These are phyloP conservation scores for Trichocladium uniseriatum DNA, from an alignment of 495 filamentous ascomycete species.

Conservation along the genomic window DNA sequence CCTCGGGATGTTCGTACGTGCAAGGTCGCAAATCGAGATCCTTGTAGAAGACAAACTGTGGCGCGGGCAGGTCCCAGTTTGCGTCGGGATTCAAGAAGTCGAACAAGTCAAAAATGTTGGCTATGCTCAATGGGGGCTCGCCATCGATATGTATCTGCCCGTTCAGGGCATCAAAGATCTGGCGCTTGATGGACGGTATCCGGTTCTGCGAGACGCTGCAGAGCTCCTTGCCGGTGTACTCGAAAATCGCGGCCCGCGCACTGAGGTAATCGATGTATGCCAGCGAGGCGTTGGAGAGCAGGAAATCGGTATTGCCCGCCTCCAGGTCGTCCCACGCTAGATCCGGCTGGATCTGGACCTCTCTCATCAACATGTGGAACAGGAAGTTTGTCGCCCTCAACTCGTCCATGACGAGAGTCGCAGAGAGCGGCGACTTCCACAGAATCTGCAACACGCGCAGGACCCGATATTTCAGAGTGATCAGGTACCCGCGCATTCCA, in stretches of 20 bases:
- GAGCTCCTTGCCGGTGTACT: conserved; percentile 78
- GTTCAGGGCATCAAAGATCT: conserved; percentile 68
- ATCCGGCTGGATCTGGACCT: conserved; percentile 52
- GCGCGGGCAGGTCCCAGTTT: conserved; percentile 35
- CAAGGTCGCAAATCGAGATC: conserved; percentile 56
- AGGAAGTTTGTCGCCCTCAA: conserved; percentile 68
- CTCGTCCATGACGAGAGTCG: conserved; percentile 60
- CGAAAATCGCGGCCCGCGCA: conserved; percentile 62
- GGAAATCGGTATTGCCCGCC: conserved; percentile 47
- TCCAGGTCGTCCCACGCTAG: conserved; percentile 60
- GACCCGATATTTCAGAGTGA: conserved; percentile 61
- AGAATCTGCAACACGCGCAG: conserved; percentile 69
- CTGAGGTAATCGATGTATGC: conserved; percentile 66
- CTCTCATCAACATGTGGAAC: conserved; percentile 55
- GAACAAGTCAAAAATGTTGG: conserved; percentile 82
- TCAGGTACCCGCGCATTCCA: conserved; percentile 58
- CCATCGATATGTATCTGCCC: conserved; percentile 59
- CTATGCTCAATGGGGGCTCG: conserved; percentile 51
- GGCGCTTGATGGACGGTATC: conserved; percentile 63
- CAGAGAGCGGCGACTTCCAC: conserved; percentile 78
- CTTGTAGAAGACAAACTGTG: conserved; percentile 46
- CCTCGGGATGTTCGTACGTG: conserved; percentile 41
- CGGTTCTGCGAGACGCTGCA: conserved; percentile 60
- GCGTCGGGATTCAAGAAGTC: conserved; percentile 77
- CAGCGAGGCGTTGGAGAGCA: conserved; percentile 49